Conservation (phyloP, 257 asterid genomes). For the Nemophila menziesii region DNA sequence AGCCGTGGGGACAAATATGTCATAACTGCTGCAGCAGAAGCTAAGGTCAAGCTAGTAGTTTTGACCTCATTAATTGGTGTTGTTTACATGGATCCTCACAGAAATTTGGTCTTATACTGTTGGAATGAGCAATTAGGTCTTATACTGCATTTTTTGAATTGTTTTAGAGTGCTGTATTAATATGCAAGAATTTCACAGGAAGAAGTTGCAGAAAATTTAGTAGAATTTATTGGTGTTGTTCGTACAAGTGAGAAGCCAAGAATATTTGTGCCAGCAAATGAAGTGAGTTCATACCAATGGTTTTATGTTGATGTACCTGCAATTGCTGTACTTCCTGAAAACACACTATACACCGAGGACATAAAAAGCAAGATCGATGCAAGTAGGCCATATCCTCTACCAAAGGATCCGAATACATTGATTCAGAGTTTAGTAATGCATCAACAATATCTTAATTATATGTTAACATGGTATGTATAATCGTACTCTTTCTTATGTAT, state of each 20-base stretch:
- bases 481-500: too few species aligned
- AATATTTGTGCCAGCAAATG: conserved; percentile 92
- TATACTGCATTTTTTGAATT: too few species aligned
- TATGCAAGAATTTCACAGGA: too few species aligned
- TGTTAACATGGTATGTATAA: conserved; percentile 89
- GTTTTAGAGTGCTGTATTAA: too few species aligned
- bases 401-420: conserved; percentile 58
- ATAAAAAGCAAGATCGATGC: conserved; percentile 57
- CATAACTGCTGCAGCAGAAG: too few species aligned
- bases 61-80: too few species aligned
- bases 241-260: conserved; percentile 92
- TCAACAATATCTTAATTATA: conserved; percentile 83
- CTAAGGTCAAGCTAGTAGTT: too few species aligned
- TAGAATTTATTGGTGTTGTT: conserved; percentile 62
- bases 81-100: too few species aligned
- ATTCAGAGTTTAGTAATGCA: conserved; percentile 87
- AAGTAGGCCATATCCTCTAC: conserved; percentile 83
- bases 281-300: conserved; percentile 73
- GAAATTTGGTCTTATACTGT: too few species aligned
- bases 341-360: conserved; percentile 64
- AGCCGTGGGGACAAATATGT: too few species aligned
- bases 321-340: conserved; percentile 61
- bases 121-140: too few species aligned
- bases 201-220: conserved; percentile 25
- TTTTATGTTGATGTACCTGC: conserved; percentile 87